These are phyloP conservation scores for Aristolochia contorta DNA, from an alignment of 164 flowering plant genomes.

Conservation along the genomic window DNA sequence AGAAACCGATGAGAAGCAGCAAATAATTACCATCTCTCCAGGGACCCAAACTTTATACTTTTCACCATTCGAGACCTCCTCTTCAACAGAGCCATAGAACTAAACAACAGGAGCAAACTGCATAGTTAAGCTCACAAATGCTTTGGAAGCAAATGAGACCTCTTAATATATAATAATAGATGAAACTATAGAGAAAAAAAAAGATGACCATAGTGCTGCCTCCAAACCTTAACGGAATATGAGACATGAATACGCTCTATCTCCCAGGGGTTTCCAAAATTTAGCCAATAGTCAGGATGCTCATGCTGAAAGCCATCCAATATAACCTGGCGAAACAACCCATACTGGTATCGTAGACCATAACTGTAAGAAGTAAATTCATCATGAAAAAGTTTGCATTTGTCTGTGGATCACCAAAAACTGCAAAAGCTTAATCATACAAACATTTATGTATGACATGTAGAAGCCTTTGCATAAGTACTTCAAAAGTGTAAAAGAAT, in stretches of 20 bases:
- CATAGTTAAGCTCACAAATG: neutral
- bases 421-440: no score
- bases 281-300: slow-evolving; percentile 55
- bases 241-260: slow-evolving; percentile 51
- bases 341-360: slow-evolving; percentile 53
- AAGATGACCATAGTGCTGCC: slow-evolving; percentile 5
- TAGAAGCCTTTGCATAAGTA: no score
- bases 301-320: slow-evolving; percentile 53
- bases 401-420: no score
- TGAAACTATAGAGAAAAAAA: neutral
- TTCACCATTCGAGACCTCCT: slow-evolving; percentile 32
- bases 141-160: neutral
- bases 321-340: slow-evolving; percentile 47
- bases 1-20: no score
- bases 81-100: slow-evolving; percentile 53
- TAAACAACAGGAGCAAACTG: slow-evolving; percentile 3
- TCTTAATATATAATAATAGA: slow-evolving; percentile 4
- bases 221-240: slow-evolving; percentile 44
- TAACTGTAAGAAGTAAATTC: slow-evolving; percentile 27
- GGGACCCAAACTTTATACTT: slow-evolving; percentile 44
- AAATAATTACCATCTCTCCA: slow-evolving; percentile 34
- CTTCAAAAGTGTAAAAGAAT: no score
- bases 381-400: no score
- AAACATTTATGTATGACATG: no score
- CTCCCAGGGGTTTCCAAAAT: slow-evolving; percentile 64